phyloP scores from a whole-genome alignment of 2,329 filamentous ascomycete species.

The Ophidiomyces ophidiicola region DNA sequence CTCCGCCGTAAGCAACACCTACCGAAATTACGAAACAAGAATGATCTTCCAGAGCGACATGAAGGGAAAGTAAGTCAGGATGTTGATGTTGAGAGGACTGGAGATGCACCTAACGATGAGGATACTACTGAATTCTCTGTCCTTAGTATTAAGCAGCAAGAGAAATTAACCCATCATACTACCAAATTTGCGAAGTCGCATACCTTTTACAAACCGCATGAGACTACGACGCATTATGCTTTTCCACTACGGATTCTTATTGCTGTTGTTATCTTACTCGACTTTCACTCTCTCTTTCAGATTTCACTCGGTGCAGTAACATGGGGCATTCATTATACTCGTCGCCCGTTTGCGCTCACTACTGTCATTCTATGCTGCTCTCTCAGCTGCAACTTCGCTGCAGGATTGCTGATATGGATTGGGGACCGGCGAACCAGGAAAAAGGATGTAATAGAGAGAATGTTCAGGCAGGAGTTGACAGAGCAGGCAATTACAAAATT shows the following conservation, averaged over 20 bases:
- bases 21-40: conserved; percentile 53
- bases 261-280: conserved; percentile 64
- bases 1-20: conserved; percentile 50
- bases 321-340: conserved; percentile 62
- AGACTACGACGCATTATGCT: conserved; percentile 67
- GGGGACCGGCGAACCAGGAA: conserved; percentile 68
- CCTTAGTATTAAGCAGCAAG: conserved; percentile 53
- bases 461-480: conserved; percentile 66
- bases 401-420: conserved; percentile 62
- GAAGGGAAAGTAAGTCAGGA: conserved; percentile 23
- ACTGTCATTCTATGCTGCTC: conserved; percentile 70
- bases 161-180: conserved; percentile 61
- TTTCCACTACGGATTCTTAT: conserved; percentile 65
- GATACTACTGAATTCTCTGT: conserved; percentile 49
- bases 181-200: conserved; percentile 69
- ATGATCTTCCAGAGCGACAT: conserved; percentile 41
- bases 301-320: conserved; percentile 67
- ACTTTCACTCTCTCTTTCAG: conserved; percentile 68
- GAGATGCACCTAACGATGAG: conserved; percentile 30
- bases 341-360: conserved; percentile 59
- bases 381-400: conserved; percentile 64
- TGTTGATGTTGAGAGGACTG: conserved; percentile 35
- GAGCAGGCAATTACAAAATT: conserved; percentile 49
- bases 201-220: conserved; percentile 80
- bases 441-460: conserved; percentile 69